These are phyloP conservation scores for Penicillium soppii DNA, from an alignment of 495 filamentous ascomycete genomes.

Conservation along the genomic window DNA sequence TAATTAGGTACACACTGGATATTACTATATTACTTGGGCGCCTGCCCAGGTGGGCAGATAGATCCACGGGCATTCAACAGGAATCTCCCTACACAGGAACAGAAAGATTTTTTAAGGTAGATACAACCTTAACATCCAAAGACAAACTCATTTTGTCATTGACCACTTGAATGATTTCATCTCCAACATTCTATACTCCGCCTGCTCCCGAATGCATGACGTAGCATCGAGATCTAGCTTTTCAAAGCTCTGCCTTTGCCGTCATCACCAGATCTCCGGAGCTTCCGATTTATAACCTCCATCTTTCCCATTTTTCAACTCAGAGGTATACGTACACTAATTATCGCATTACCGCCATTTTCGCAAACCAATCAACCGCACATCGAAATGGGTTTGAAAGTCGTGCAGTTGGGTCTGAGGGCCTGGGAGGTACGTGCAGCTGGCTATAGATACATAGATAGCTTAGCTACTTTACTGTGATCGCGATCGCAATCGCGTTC, in stretches of 20 bases:
- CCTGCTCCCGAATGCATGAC: constrained; percentile 35
- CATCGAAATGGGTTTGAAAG: constrained; percentile 28
- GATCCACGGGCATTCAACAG: neutral
- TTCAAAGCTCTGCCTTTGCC: constrained; percentile 9
- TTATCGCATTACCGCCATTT: neutral
- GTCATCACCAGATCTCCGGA: constrained; percentile 35
- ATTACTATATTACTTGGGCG: too few relatives aligned
- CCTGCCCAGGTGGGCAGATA: neutral
- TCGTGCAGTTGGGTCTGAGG: constrained; percentile 36
- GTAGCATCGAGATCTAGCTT: constrained; percentile 22
- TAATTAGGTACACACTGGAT: too few relatives aligned
- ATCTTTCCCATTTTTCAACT: constrained; percentile 10
- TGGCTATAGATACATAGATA: neutral
- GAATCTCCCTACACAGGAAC: too few relatives aligned
- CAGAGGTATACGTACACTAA: neutral
- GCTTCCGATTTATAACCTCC: constrained; percentile 32
- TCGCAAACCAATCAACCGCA: too few relatives aligned
- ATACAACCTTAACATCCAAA: neutral
- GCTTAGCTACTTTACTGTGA: neutral
- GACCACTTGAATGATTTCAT: constrained; percentile 12
- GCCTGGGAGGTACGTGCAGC: constrained; percentile 38
- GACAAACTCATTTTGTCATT: constrained; percentile 8
- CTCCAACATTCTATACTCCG: constrained; percentile 12
- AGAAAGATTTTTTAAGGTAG: neutral
- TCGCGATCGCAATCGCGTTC: too few relatives aligned